Evolutionary conservation across 805 yeast species (phyloP).

Genomic region (Starmerella scarabaei): DNA sequence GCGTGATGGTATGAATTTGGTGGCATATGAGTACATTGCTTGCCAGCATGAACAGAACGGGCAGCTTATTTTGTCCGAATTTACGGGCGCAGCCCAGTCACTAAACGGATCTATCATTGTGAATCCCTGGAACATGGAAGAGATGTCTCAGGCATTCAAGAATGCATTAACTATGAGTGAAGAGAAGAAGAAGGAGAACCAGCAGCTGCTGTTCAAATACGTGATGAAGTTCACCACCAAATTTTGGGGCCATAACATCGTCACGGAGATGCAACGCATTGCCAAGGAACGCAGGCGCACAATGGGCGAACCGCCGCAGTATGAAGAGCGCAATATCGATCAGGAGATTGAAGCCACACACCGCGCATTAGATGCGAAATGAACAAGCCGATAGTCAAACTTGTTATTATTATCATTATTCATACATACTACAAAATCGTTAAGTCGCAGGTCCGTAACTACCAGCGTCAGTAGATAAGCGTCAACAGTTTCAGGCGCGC

Average conservation of each 20-base stretch:
- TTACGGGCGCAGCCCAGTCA: constrained; percentile 99
- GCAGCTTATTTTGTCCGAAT: constrained; percentile 75
- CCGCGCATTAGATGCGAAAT: constrained; percentile 5
- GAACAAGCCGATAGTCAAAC: too few relatives aligned
- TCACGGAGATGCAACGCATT: constrained; percentile 48
- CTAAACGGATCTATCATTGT: constrained; percentile 86
- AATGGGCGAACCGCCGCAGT: background rate
- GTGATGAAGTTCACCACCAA: constrained; percentile 89
- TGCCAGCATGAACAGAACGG: constrained; percentile 84
- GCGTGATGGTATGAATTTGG: constrained; percentile 97
- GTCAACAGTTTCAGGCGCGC: background rate
- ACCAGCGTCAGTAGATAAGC: too few relatives aligned
- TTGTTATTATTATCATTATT: too few relatives aligned
- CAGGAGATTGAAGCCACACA: constrained; percentile 9
- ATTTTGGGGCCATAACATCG: constrained; percentile 95
- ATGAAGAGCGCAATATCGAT: constrained; percentile 1
- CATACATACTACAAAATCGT: too few relatives aligned
- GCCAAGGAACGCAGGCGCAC: constrained; percentile 16
- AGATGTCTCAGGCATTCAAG: constrained; percentile 68
- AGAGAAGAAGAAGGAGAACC: constrained; percentile 68
- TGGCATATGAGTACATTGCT: constrained; percentile 90
- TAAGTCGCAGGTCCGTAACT: too few relatives aligned
- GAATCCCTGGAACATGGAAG: constrained; percentile 98
- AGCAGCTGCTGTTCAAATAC: constrained; percentile 71
- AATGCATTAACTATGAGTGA: constrained; percentile 77